Conservation (phyloP, 331 rosid species). For the Prunus yedoensis region DNA sequence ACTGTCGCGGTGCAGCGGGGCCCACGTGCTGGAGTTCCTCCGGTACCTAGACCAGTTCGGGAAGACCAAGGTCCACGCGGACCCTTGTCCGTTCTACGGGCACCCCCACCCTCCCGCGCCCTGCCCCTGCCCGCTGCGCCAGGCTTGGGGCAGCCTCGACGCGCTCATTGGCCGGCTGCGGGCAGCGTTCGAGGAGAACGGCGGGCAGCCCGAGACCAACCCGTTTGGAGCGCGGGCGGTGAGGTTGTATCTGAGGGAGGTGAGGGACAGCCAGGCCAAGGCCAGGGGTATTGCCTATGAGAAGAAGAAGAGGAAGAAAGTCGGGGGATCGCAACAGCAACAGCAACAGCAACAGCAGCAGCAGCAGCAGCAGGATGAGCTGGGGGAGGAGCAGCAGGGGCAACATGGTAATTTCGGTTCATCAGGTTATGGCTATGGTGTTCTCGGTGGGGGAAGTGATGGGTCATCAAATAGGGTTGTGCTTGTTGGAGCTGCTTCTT, state of each 20-base stretch:
- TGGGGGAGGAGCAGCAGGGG: background rate
- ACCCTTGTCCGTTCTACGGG: conserved; percentile 42
- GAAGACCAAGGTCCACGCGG: conserved; percentile 45
- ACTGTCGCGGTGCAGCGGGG: conserved; percentile 53
- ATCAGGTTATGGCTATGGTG: background rate
- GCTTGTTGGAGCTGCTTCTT: background rate
- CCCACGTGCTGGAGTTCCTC: conserved; percentile 50
- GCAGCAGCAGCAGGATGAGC: background rate
- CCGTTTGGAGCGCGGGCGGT: conserved; percentile 50
- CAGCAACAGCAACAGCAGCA: background rate
- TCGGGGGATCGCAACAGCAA: background rate
- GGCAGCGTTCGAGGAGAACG: conserved; percentile 62
- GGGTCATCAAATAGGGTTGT: background rate
- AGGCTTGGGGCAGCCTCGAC: conserved; percentile 55
- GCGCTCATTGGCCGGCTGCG: conserved; percentile 55
- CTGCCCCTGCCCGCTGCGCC: conserved; percentile 47
- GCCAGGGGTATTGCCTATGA: conserved; percentile 55
- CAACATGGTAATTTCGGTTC: background rate
- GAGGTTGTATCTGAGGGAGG: conserved; percentile 47
- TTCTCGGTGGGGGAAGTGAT: background rate
- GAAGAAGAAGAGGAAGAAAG: conserved; percentile 50
- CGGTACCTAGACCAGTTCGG: conserved; percentile 52
- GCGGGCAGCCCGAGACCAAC: conserved; percentile 48
- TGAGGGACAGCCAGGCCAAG: conserved; percentile 50
- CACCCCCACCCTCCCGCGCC: conserved; percentile 50